Base-by-base conservation (phyloP, 306 rosid species). In the Gleditsia sinensis region DNA sequence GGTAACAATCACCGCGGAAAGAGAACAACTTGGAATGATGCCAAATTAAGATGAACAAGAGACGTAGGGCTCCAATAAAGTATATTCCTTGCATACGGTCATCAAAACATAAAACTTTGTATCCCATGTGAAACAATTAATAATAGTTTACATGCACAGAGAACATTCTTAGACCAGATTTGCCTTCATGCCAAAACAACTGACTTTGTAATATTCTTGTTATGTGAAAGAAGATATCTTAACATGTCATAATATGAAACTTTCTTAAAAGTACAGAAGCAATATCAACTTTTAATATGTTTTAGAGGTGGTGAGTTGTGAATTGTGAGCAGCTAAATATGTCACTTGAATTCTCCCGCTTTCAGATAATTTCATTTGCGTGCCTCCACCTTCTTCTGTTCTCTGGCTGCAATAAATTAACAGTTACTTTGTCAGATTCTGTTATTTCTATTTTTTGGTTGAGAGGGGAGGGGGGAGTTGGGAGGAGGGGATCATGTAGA, bases 321-420 rank as follows among this genome's bases (percentile, higher is more conserved):
- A 51, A n/a, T n/a, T 23, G 46, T 53, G 17, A 30, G 23, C 36
- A 58, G 40, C 12, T 23, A 30, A 58, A 58, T 59, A 33, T n/a
- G 6, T n/a, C 3, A 5, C 3, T 4, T 9, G n/a, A 61, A 9
- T 61, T 59, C 25, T 59, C 3, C 66, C 16, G 7, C 43, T 37
- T 37, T 17, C 24, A 17, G 11, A 8, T 59, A 1, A 16, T 2
- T 23, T 86, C 81, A 81, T 71, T 81, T 85, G 71, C 94, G 88
- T 13, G 82, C 85, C 78, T 83, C 88, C 1, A 71, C 33, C 65
- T 87, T 89, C 82, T 85, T 85, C 82, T 85, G 84, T 43, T 85
- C 88, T 40, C 72, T 85, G 61, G 87, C 91, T 89, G 88, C 59
- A 13, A 70, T 13, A 34, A 57, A 40, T 48, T 17, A 24, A 68